Evolutionary conservation across 2,329 filamentous ascomycete genomes (phyloP).

Genomic region (Fusarium drepaniforme): DNA sequence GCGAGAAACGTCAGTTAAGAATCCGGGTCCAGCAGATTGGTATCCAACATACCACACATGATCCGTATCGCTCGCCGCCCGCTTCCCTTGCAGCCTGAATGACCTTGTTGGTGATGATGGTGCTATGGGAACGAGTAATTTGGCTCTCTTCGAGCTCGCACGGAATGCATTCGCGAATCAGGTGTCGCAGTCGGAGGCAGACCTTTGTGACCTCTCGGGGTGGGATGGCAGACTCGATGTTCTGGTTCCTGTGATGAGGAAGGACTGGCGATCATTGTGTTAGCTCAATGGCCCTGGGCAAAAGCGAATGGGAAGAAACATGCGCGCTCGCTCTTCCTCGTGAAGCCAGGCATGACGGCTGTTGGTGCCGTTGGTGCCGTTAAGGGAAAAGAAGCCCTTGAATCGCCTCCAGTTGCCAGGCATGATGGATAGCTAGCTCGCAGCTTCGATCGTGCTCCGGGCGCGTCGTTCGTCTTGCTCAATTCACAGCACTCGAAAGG

Average conservation of each 20-base stretch:
- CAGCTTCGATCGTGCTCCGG: neutral
- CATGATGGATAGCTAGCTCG: constrained; percentile 33
- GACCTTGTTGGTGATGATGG: constrained; percentile 84
- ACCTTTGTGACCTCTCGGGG: constrained; percentile 88
- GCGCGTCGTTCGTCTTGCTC: neutral
- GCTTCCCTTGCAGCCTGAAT: constrained; percentile 85
- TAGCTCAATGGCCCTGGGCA: neutral
- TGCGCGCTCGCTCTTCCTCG: constrained; percentile 60
- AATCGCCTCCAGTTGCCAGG: constrained; percentile 45
- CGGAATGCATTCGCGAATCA: constrained; percentile 89
- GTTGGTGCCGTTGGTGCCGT: constrained; percentile 33
- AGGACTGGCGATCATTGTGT: constrained; percentile 64
- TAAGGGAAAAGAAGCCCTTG: constrained; percentile 47
- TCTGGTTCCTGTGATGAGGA: constrained; percentile 69
- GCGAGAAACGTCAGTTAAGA: neutral
- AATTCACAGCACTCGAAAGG: neutral
- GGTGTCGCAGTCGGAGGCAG: constrained; percentile 88
- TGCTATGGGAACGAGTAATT: constrained; percentile 85
- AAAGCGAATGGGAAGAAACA: constrained; percentile 36
- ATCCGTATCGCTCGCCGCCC: constrained; percentile 78
- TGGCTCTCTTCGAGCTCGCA: constrained; percentile 86
- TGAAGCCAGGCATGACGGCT: constrained; percentile 52
- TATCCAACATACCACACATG: constrained; percentile 73
- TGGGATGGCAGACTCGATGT: constrained; percentile 75
- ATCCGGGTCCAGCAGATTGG: neutral